Evolutionary conservation across 257 asterid species (phyloP).

Genomic region (Scutellaria minor): DNA sequence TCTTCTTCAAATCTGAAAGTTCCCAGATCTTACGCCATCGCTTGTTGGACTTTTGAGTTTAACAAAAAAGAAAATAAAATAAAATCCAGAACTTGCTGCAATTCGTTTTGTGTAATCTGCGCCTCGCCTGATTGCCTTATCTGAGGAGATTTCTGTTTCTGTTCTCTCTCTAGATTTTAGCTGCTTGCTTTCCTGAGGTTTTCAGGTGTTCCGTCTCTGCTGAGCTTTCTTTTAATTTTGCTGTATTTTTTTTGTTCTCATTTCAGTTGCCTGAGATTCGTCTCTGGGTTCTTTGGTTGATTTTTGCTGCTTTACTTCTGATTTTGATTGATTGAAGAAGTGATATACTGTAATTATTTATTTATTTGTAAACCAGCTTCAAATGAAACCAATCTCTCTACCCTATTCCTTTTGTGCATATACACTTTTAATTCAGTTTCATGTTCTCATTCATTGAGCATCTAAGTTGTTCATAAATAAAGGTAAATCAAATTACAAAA

Average conservation of each 20-base stretch:
- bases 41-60: no score
- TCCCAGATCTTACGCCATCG: not conserved
- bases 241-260: not conserved
- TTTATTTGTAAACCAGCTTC: not conserved
- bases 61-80: no score
- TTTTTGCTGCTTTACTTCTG: not conserved
- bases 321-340: not conserved
- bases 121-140: no score
- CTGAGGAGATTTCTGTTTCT: not conserved
- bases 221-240: not conserved
- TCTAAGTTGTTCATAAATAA: no score
- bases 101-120: not conserved
- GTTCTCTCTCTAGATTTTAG: conserved; percentile 18
- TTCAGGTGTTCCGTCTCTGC: conserved; percentile 37
- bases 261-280: no score
- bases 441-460: no score
- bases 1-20: conserved; percentile 5
- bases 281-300: no score
- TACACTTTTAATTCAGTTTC: not conserved
- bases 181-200: conserved; percentile 8
- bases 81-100: no score
- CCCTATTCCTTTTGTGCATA: not conserved
- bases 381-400: not conserved
- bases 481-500: no score
- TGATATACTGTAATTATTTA: not conserved